Evolutionary conservation across 768 basidiomycete genomes (phyloP).

Genomic region (Pisolithus marmoratus): DNA sequence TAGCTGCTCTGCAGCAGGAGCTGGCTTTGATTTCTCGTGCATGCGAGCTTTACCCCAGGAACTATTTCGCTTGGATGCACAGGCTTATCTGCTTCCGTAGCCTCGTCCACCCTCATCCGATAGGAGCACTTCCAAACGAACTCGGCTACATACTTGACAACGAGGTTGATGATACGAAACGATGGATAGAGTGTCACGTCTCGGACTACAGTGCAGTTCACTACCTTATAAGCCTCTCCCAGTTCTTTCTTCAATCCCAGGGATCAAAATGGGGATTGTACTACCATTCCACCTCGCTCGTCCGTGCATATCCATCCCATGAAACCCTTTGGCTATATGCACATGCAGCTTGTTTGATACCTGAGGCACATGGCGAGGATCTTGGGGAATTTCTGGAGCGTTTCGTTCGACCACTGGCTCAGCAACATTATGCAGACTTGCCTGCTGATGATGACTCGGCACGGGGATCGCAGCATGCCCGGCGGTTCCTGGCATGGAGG

Average conservation of each 20-base stretch:
- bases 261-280: conserved; percentile 4
- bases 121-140: conserved; percentile 9
- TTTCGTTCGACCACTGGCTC: conserved; percentile 17
- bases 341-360: conserved; percentile 3
- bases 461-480: not conserved
- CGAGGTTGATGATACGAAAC: conserved; percentile 33
- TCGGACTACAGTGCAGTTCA: conserved; percentile 65
- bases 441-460: not conserved
- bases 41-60: conserved; percentile 61
- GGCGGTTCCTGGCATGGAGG: not conserved
- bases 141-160: conserved; percentile 30
- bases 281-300: conserved; percentile 44
- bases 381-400: conserved; percentile 6
- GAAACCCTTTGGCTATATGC: conserved; percentile 62
- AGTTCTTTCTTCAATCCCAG: conserved; percentile 4
- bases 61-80: conserved; percentile 72
- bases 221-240: conserved; percentile 40
- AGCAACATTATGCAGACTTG: not conserved
- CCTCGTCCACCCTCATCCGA: conserved; percentile 16
- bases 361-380: not conserved
- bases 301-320: conserved; percentile 47
- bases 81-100: conserved; percentile 44
- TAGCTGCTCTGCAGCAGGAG: conserved; percentile 39
- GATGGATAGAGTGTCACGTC: conserved; percentile 60
- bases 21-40: conserved; percentile 42